Evolutionary conservation across 805 yeast genomes (phyloP).

Genomic region (Vanderwaltozyma yarrowii): DNA sequence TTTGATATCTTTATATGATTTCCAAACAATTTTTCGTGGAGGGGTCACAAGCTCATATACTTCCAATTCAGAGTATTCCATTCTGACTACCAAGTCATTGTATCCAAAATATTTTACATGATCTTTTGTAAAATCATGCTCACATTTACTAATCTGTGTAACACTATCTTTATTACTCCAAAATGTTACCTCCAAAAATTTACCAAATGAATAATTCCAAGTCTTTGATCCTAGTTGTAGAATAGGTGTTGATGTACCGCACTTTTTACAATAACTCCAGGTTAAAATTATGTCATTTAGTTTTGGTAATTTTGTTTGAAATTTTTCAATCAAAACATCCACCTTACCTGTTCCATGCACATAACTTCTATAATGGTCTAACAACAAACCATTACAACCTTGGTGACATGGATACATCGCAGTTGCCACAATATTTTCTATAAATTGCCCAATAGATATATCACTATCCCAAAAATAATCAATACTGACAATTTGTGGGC

Average conservation of each 20-base stretch:
- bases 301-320: slow-evolving; percentile 47
- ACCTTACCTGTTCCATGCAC: slow-evolving; percentile 82
- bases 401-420: slow-evolving; percentile 62
- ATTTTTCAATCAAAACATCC: slow-evolving; percentile 61
- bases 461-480: slow-evolving; percentile 90
- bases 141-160: slow-evolving; percentile 55
- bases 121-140: slow-evolving; percentile 71
- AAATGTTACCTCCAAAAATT: slow-evolving; percentile 76
- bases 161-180: slow-evolving; percentile 53
- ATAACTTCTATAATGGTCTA: slow-evolving; percentile 75
- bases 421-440: slow-evolving; percentile 69
- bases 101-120: slow-evolving; percentile 80
- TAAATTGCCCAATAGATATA: slow-evolving; percentile 77
- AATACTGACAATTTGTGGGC: slow-evolving; percentile 75
- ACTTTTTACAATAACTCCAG: slow-evolving; percentile 86
- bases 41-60: slow-evolving; percentile 77
- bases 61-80: slow-evolving; percentile 69
- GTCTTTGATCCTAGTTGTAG: slow-evolving; percentile 76
- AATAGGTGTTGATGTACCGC: slow-evolving; percentile 67
- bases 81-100: slow-evolving; percentile 64
- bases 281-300: slow-evolving; percentile 61
- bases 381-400: slow-evolving; percentile 61
- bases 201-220: slow-evolving; percentile 88
- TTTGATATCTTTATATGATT: slow-evolving; percentile 56
- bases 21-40: slow-evolving; percentile 57